phyloP scores from a whole-genome alignment of 1,284 basidiomycete species.

The Marasmius oreades region DNA sequence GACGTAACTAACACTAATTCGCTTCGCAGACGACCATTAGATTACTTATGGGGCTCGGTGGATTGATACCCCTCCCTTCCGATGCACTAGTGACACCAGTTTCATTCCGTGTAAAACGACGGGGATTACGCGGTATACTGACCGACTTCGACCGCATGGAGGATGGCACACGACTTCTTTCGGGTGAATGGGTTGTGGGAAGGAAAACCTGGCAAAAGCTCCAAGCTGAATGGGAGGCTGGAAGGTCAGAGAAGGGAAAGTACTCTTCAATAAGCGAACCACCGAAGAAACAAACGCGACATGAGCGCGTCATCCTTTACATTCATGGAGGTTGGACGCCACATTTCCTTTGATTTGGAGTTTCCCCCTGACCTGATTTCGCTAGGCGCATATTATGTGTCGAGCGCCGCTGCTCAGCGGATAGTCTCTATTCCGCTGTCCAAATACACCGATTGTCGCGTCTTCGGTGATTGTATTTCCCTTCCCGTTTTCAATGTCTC shows the following conservation, averaged over 20 bases:
- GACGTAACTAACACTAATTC: neutral
- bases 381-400: slow-evolving; percentile 90
- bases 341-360: slow-evolving; percentile 21
- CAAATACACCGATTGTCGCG: slow-evolving; percentile 86
- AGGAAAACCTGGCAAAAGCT: slow-evolving; percentile 87
- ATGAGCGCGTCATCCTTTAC: slow-evolving; percentile 87
- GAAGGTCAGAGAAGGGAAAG: slow-evolving; percentile 19
- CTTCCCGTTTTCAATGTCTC: neutral
- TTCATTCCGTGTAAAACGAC: slow-evolving; percentile 80
- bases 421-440: slow-evolving; percentile 90
- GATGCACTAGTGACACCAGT: slow-evolving; percentile 96
- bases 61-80: slow-evolving; percentile 85
- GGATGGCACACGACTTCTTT: slow-evolving; percentile 74
- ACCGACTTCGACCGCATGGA: slow-evolving; percentile 72
- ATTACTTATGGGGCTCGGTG: slow-evolving; percentile 76
- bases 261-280: slow-evolving; percentile 11
- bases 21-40: slow-evolving; percentile 62
- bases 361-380: slow-evolving; percentile 8
- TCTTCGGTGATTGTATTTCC: slow-evolving; percentile 71
- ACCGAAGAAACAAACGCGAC: slow-evolving; percentile 33
- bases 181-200: slow-evolving; percentile 96
- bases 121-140: slow-evolving; percentile 75
- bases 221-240: slow-evolving; percentile 77
- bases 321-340: slow-evolving; percentile 77
- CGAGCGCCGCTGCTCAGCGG: slow-evolving; percentile 92